Evolutionary conservation across 1,284 basidiomycete genomes (phyloP), one percentile per base, ranked within the genome.

Genomic region (Trametes pubescens): DNA sequence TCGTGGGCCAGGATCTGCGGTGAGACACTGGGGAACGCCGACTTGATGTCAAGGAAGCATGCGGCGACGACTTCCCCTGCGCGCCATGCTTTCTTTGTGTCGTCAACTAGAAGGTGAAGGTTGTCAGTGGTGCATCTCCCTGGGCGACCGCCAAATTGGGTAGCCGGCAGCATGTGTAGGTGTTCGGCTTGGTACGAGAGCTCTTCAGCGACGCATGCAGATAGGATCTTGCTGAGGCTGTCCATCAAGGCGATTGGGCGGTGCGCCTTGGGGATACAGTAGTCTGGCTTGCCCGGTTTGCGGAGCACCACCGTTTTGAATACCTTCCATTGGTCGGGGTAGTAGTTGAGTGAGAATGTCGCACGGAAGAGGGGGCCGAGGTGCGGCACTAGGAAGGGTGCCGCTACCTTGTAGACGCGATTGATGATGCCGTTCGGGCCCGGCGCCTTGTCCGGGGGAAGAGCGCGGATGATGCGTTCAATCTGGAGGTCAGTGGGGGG

Each of bases 1-100:
- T 81, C 69, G 61, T 77, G 73, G 1, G 73, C 6, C 0, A 81
- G 74, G 0, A 38, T 54, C 11, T 54, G 8, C 4, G 46, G 46
- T 1, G 46, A 24, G 22, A 47, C 46, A 16, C 46, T 47, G 22
- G 46, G 46, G 9, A 47, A 47, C 2, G 46, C 46, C 1, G 46
- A 47, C 26, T 47, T 47, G 46, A 47, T 47, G 18, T 47, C 46
- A 13, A 47, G 46, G 46, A 47, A 47, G 9, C 46, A 47, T 1
- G 46, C 46, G 9, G 46, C 46, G 21, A 47, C 22, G 2, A 47
- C 46, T 4, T 47, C 22, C 2, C 46, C 46, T 9, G 22, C 4
- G 22, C 46, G 22, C 46, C 46, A 47, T 24, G 46, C 46, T 5
- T 7, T 9, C 46, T 47, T 47, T 2, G 46, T 18, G 10, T 22